Evolutionary conservation across 139 green algal species (phyloP).

Genomic region (Asterochloris erici): DNA sequence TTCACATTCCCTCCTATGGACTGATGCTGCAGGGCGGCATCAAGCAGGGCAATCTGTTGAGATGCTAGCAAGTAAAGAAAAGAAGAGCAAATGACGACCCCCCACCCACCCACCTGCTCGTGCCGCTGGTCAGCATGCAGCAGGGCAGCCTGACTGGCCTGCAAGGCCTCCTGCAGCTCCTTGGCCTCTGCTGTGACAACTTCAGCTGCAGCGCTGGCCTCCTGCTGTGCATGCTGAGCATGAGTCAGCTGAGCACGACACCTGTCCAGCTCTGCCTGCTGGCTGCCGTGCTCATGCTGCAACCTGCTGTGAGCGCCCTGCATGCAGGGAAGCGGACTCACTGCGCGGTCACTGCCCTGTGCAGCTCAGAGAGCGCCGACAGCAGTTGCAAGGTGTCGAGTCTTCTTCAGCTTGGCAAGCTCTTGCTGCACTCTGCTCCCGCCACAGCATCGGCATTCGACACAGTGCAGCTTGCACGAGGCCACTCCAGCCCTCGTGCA

Average conservation of each 20-base stretch:
- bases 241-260: constrained; percentile 5
- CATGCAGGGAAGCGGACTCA: too few species aligned
- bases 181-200: background rate
- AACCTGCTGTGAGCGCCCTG: background rate
- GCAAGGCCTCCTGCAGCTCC: background rate
- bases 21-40: background rate
- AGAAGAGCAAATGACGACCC: too few species aligned
- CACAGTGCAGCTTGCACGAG: too few species aligned
- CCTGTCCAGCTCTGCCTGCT: background rate
- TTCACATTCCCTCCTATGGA: too few species aligned
- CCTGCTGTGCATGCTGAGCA: constrained; percentile 14
- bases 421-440: too few species aligned
- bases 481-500: too few species aligned
- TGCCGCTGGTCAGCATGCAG: constrained; percentile 1
- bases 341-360: too few species aligned
- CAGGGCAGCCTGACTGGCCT: background rate
- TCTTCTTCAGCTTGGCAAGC: too few species aligned
- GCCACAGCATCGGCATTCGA: too few species aligned
- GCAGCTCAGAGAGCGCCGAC: too few species aligned
- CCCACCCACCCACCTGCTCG: background rate
- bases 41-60: background rate
- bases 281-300: background rate
- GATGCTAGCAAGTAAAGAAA: too few species aligned
- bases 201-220: background rate
- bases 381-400: too few species aligned